Percentiles rank a stretch among this genome's conserved stretches.
phyloP scores from a whole-genome alignment of 208 protist genomes.

The Jaenimonas drosophilae region DNA sequence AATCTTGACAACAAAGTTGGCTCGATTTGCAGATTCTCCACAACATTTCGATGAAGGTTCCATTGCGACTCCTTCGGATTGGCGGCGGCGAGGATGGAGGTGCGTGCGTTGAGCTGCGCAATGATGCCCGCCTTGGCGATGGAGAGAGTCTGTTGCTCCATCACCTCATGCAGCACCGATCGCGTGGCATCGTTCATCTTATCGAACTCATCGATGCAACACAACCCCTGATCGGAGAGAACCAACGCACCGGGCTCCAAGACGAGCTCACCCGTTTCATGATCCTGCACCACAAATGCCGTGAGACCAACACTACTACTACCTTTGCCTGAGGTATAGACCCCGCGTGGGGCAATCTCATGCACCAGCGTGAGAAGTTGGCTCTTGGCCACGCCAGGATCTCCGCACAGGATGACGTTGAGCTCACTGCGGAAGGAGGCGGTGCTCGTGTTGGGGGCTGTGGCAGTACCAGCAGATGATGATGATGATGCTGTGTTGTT shows the following conservation, averaged over 20 bases:
- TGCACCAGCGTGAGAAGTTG: conserved; percentile 99
- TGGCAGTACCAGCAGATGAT: conserved; percentile 1
- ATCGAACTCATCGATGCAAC: conserved; percentile 99
- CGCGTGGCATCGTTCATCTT: conserved; percentile 99
- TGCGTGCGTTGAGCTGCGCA: conserved; percentile 97
- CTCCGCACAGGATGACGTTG: conserved; percentile 98
- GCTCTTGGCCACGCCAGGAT: conserved; percentile 99
- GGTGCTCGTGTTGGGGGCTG: conserved; percentile 13
- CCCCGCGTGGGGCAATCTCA: conserved; percentile 95
- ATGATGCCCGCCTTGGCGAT: conserved; percentile 99
- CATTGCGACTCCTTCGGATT: conserved; percentile 98
- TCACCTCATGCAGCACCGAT: conserved; percentile 99
- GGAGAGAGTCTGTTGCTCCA: conserved; percentile 99
- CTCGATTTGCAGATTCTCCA: conserved; percentile 98
- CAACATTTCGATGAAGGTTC: conserved; percentile 94
- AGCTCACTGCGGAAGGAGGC: conserved; percentile 92
- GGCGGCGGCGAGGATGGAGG: conserved; percentile 98
- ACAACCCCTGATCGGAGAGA: conserved; percentile 97
- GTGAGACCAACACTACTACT: conserved; percentile 98
- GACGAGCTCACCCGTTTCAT: conserved; percentile 96
- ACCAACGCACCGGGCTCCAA: conserved; percentile 98
- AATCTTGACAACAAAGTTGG: conserved; percentile 98
- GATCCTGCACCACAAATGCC: conserved; percentile 96
- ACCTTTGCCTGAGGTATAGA: conserved; percentile 99
- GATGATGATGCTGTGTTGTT: background rate